Conservation (phyloP, 108 stramenopile genomes). For the Pseudonitzschia pungens region DNA sequence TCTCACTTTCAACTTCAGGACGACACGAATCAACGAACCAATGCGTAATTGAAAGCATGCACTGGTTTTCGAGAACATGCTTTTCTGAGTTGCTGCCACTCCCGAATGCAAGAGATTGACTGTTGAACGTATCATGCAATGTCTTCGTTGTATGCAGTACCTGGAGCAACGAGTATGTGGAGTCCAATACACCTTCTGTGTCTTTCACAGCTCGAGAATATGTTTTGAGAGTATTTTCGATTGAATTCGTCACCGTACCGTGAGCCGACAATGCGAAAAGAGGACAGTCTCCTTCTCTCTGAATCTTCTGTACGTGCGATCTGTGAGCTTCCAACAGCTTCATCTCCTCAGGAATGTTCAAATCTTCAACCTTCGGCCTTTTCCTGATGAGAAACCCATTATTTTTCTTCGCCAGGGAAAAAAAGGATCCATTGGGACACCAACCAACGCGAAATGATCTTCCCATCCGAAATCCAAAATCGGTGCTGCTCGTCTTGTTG, state of each 20-base stretch:
- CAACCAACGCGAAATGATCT: constrained; percentile 80
- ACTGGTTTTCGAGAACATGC: constrained; percentile 8
- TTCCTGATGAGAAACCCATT: constrained; percentile 8
- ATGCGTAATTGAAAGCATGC: constrained; percentile 17
- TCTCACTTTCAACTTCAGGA: constrained; percentile 22
- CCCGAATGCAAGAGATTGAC: not conserved
- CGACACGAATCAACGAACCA: constrained; percentile 28
- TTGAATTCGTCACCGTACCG: not conserved
- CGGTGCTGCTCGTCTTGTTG: constrained; percentile 25
- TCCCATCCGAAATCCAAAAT: constrained; percentile 77
- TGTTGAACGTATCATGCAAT: constrained; percentile 3
- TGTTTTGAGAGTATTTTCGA: constrained; percentile 7
- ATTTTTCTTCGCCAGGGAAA: constrained; percentile 19
- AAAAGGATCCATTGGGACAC: constrained; percentile 77
- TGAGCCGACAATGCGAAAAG: constrained; percentile 32
- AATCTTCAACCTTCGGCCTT: constrained; percentile 26
- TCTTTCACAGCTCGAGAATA: constrained; percentile 20
- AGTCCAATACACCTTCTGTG: constrained; percentile 11
- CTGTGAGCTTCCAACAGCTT: constrained; percentile 50
- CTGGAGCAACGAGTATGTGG: constrained; percentile 29
- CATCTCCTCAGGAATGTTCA: constrained; percentile 17
- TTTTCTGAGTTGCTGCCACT: not conserved
- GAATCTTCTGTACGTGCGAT: constrained; percentile 29
- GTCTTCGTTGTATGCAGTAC: not conserved
- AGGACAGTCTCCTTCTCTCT: constrained; percentile 36